Evolutionary conservation across 345 rosid genomes (phyloP), one percentile per base, ranked within the genome.

Genomic region (Arabidopsis arenosa): DNA sequence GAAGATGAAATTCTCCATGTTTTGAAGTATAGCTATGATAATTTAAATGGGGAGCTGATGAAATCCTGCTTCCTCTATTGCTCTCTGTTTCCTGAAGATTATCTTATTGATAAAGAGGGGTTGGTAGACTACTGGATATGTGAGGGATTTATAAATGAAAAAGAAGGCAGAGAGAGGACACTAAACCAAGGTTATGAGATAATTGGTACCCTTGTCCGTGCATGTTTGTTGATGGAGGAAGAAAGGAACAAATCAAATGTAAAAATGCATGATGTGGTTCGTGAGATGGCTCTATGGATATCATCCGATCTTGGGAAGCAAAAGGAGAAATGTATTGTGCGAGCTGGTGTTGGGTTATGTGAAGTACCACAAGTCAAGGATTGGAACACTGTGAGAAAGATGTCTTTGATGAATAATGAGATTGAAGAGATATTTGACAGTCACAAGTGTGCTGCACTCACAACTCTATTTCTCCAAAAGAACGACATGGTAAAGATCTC

Each of bases 201-300:
- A 9, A 51, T 82, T n/a, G 72, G 75, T 11, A 66, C 26, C 18
- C 82, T 83, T 0, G 0, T 54, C 11, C 61, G 39, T 14, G 40
- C 73, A 7, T 53, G 52, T 68, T 49, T 66, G 13, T 66, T 48
- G 17, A 14, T 77, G n/a, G 84, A 83, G 66, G 45, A 63, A 18
- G 47, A 2, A 21, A 40, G 5, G 18, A 4, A 30, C 2, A n/a
- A 28, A n/a, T 30, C 7, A 4, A 5, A 4, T 1, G 69, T 62
- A 1, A 43, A 7, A 13, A 81, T 85, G 83, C 84, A 85, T 37
- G 80, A 68, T 28, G 64, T 85, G 13, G 17, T 44, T 14, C 17
- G 49, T 13, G 49, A 44, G 15, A 13, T 44, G 49, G 17, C 49
- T 13, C 49, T 44, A 44, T 44, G 49, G 49, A 44, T 44, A 13